phyloP scores from a whole-genome alignment of 768 basidiomycete genomes.

The Collybiopsis confluens region DNA sequence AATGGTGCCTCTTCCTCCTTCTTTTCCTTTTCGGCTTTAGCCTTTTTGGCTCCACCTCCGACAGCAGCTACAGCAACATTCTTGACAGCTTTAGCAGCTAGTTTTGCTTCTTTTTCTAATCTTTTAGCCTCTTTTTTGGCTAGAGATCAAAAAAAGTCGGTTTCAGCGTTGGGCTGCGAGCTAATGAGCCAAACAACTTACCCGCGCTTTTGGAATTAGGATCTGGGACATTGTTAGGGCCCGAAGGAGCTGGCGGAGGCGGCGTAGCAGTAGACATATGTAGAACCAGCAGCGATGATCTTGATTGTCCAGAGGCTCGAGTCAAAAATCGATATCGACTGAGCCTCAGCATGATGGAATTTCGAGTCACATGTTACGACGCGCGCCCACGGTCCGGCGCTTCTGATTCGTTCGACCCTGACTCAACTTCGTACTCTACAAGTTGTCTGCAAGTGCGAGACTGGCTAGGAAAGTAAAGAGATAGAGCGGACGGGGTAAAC shows the following conservation, averaged over 20 bases:
- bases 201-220: constrained; percentile 38
- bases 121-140: constrained; percentile 86
- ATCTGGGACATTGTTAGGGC: constrained; percentile 10
- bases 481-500: no score
- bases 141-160: constrained; percentile 17
- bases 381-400: background rate
- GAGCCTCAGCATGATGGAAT: background rate
- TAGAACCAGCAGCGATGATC: background rate
- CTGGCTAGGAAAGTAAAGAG: no score
- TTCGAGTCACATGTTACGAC: constrained; percentile 4
- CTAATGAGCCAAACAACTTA: constrained; percentile 12
- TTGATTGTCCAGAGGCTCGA: background rate
- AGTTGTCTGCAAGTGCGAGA: no score
- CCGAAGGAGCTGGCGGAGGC: background rate
- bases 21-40: constrained; percentile 70
- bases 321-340: constrained; percentile 8
- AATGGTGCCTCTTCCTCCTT: constrained; percentile 69
- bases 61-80: constrained; percentile 38
- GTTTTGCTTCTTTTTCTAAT: constrained; percentile 73
- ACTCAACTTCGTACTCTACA: no score
- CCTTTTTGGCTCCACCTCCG: constrained; percentile 56
- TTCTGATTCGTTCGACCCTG: no score
- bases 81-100: constrained; percentile 63
- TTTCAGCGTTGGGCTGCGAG: background rate
- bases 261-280: constrained; percentile 2